Conservation (phyloP, 225 moss, liverwort and hornwort species). For the Marchantia polymorpha region DNA sequence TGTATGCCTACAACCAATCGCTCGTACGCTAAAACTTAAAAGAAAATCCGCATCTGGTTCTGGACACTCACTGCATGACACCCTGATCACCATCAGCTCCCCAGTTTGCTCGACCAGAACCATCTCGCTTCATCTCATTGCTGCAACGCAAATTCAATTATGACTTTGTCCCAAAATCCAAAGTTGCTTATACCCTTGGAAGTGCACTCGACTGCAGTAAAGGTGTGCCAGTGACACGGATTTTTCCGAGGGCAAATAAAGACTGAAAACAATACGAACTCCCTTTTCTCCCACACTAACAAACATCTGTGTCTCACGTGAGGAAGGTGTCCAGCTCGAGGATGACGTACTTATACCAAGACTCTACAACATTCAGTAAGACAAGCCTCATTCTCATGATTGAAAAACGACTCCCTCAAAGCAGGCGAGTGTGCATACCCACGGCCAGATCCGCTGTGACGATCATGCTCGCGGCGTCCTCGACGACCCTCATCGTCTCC, state of each 20-base stretch:
- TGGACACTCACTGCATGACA: conserved; percentile 56
- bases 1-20: not conserved
- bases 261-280: no score
- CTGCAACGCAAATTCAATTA: conserved; percentile 45
- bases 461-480: conserved; percentile 79
- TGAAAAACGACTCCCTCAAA: no score
- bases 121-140: conserved; percentile 77
- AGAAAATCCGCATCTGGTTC: conserved; percentile 1
- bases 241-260: no score
- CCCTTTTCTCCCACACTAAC: no score
- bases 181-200: not conserved
- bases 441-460: conserved; percentile 77
- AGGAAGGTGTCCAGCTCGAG: not conserved
- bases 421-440: conserved; percentile 41
- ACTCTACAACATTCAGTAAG: no score
- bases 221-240: not conserved
- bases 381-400: no score
- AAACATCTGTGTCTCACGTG: no score
- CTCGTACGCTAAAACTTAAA: conserved; percentile 2
- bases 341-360: no score
- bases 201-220: not conserved
- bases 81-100: conserved; percentile 68
- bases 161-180: conserved; percentile 12
- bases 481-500: conserved; percentile 62
- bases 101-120: conserved; percentile 92